Conservation (phyloP, 805 yeast species). For the Kurtzmaniella cleridarum region DNA sequence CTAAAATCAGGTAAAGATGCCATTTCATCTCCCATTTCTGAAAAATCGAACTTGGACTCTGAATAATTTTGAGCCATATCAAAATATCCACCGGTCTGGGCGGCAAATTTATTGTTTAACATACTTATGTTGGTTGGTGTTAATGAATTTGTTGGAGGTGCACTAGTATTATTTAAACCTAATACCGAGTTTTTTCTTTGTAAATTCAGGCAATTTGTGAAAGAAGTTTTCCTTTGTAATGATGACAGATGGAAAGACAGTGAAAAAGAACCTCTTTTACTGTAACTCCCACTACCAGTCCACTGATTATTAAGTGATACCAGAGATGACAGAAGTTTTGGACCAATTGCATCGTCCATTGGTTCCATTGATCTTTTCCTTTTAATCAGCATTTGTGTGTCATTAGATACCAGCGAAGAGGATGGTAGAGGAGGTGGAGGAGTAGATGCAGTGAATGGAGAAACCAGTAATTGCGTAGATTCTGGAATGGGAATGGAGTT, state of each 20-base stretch:
- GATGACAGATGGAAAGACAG: slow-evolving; percentile 12
- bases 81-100: slow-evolving; percentile 12
- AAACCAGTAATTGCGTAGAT: slow-evolving; percentile 4
- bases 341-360: too few relatives aligned
- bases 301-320: slow-evolving; percentile 7
- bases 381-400: too few relatives aligned
- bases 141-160: slow-evolving; percentile 12
- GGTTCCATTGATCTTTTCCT: too few relatives aligned
- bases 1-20: neutral
- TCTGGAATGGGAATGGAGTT: slow-evolving; percentile 2
- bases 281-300: neutral
- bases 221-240: slow-evolving; percentile 12
- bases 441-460: slow-evolving; percentile 3
- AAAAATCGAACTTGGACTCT: neutral
- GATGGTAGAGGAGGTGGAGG: neutral
- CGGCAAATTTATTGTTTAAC: slow-evolving; percentile 16
- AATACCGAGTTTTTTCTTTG: slow-evolving; percentile 8
- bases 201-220: slow-evolving; percentile 9
- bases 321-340: slow-evolving; percentile 8
- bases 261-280: slow-evolving; percentile 10
- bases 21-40: neutral
- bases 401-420: too few relatives aligned
- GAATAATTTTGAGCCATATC: slow-evolving; percentile 8
- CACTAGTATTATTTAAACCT: neutral
- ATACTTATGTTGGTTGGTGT: slow-evolving; percentile 20